Base-by-base conservation (phyloP, 257 asterid species). In the Schizonepeta tenuifolia region DNA sequence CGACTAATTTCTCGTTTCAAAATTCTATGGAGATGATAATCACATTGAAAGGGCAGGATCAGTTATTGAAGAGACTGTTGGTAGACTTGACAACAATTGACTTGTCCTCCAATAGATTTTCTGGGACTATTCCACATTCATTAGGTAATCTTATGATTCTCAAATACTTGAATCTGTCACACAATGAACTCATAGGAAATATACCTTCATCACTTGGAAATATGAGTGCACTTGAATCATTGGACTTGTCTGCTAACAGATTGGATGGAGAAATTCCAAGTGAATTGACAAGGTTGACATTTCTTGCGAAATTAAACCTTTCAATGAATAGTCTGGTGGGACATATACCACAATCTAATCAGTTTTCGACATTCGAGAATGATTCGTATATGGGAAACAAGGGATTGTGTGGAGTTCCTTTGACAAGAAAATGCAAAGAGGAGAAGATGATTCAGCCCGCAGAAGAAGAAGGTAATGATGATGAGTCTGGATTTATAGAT, bases 351-450 rank as follows among this genome's bases (percentile, higher is more conserved):
- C 49, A 28, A 12, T 6, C 62, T 33, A 5, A 6, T 1, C 71
- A 70, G 6, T 36, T 79, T 21, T 21, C 38, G 12, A 74, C 77
- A 3, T 79, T 78, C 63, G 57, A 57, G 1, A 70, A 73, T 35
- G 33, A 31, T 7, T 78, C 78, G 3, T 77, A 71, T 44, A 2
- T 47, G 4, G 78, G 78, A 22, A 77, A 77, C 62, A 0, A 0
- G 1, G 54, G 70, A 20, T 20, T 71, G 28, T 77, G 81, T 35
- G 78, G 81, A 38, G 14, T n/a, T 62, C 79, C 82, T 10, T 61
- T 61, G 69, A 63, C 67, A 1, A 73, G 43, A 43, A 54, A 53
- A 26, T 78, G 83, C 8, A 43, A 24, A 24, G n/a, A 24, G 26
- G 26, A 24, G 26, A 1, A 2, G 26, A 24, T 24, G 26, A 24